These are phyloP conservation scores for Lonicera japonica DNA, from an alignment of 129 eudicot genomes.

Conservation along the genomic window DNA sequence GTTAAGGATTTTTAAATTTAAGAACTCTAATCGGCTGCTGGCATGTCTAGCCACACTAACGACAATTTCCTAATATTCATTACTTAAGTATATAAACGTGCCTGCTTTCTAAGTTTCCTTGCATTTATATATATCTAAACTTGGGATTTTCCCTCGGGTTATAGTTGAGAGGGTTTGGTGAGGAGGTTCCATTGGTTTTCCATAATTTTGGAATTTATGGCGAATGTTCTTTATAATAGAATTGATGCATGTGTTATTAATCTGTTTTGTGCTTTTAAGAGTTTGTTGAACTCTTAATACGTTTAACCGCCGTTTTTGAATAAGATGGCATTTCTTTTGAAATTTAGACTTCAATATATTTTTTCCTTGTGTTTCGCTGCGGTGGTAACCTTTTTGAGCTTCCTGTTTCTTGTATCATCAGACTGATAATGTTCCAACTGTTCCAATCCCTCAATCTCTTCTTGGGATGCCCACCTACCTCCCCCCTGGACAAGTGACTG, in stretches of 20 bases:
- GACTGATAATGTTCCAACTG: conserved; percentile 53
- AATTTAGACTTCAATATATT: not conserved
- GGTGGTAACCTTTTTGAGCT: not conserved
- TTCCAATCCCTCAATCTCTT: conserved; percentile 55
- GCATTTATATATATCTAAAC: too few species aligned
- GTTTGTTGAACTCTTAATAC: not conserved
- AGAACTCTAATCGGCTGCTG: too few species aligned
- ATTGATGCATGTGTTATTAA: not conserved
- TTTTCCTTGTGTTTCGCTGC: not conserved
- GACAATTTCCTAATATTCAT: too few species aligned
- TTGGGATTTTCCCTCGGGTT: too few species aligned
- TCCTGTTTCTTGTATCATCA: conserved; percentile 15
- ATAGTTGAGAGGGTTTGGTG: too few species aligned
- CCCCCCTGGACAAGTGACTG: conserved; percentile 73
- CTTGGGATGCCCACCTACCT: conserved; percentile 80
- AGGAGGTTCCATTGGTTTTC: too few species aligned
- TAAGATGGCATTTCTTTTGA: not conserved
- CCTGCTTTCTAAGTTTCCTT: too few species aligned
- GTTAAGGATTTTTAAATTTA: too few species aligned
- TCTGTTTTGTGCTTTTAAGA: not conserved
- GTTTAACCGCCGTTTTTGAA: too few species aligned
- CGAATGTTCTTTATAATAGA: not conserved
- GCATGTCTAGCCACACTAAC: too few species aligned
- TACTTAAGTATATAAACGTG: too few species aligned
- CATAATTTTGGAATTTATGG: not conserved